Base-by-base conservation (phyloP, 768 basidiomycete species). In the Suillus discolor region DNA sequence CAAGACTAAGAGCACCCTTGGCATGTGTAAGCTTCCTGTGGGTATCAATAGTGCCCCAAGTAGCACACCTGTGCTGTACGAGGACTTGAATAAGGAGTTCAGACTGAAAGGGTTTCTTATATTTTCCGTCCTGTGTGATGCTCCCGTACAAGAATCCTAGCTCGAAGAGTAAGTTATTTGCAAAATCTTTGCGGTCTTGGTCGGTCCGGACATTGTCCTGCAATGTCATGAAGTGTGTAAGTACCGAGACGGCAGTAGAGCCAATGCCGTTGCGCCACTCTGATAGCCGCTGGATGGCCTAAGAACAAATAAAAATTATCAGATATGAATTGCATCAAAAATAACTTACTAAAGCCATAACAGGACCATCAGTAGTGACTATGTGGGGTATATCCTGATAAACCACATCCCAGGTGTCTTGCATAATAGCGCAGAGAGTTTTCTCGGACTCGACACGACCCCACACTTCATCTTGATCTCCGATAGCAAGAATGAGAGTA, bases 181-280 rank as follows among this genome's bases (percentile, higher is more conserved):
- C 36, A 9, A 36, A 36, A 8, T 36, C 5, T 36, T 36, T 36
- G 36, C 36, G 7, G 36, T 36, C 36, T 36, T 36, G 1, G 36
- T 36, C 9, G 7, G 36, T 36, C 45, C 62, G 20, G 15, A 36
- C 42, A 12, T 62, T 4, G 2, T 23, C 45, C 45, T 47, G 31
- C 6, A 63, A n/a, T 38, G 45, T 1, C 36, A 36, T 36, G 36
- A 36, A 36, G 36, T 36, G 36, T 36, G 7, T 36, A 9, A 36
- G 36, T 36, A 9, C 36, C 0, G 7, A 7, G 7, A 36, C 36
- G 1, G 65, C 65, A 23, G 65, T 63, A 20, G 62, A 55, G 20
- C 67, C 41, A 6, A 68, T 34, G 39, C 65, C n/a, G 15, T 41
- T 66, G 23, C 62, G 34, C 67, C 67, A 68, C 49, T 68, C 61